phyloP scores from a whole-genome alignment of 306 rosid species.

The Trifolium subterraneum region DNA sequence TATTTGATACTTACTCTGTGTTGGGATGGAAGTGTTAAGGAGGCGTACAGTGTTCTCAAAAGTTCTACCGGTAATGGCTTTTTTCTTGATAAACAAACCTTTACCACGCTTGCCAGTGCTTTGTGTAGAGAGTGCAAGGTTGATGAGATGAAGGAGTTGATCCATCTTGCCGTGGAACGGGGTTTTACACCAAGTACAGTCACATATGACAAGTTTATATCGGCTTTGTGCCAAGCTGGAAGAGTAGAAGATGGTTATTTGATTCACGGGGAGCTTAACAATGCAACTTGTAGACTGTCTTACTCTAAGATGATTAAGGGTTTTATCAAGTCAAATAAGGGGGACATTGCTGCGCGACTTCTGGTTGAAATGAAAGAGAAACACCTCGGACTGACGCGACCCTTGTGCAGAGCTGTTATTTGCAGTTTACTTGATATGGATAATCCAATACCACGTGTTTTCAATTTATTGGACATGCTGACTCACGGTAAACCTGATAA shows the following conservation, averaged over 20 bases:
- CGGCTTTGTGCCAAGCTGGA: conserved; percentile 60
- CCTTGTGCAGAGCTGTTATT: conserved; percentile 55
- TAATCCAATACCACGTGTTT: conserved; percentile 53
- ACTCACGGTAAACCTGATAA: conserved; percentile 37
- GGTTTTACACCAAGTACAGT: conserved; percentile 47
- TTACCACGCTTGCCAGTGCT: conserved; percentile 56
- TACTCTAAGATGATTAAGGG: conserved; percentile 60
- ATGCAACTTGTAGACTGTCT: conserved; percentile 39
- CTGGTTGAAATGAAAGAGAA: conserved; percentile 78
- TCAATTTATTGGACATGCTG: conserved; percentile 63
- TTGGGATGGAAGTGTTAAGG: conserved; percentile 58
- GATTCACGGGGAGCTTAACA: conserved; percentile 55
- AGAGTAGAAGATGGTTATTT: conserved; percentile 70
- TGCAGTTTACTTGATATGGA: conserved; percentile 55
- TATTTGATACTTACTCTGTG: conserved; percentile 70
- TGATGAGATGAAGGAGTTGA: conserved; percentile 79
- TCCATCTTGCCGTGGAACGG: conserved; percentile 56
- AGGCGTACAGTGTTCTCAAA: conserved; percentile 57
- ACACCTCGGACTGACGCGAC: conserved; percentile 47
- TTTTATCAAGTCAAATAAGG: conserved; percentile 55
- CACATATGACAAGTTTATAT: conserved; percentile 54
- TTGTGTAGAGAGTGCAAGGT: conserved; percentile 63
- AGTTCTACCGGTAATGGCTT: conserved; percentile 48
- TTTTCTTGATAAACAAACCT: conserved; percentile 59
- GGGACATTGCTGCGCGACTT: conserved; percentile 75